These are phyloP conservation scores for Phaeophleospora eucalypticola DNA, from an alignment of 2,329 filamentous ascomycete species.

Conservation along the genomic window DNA sequence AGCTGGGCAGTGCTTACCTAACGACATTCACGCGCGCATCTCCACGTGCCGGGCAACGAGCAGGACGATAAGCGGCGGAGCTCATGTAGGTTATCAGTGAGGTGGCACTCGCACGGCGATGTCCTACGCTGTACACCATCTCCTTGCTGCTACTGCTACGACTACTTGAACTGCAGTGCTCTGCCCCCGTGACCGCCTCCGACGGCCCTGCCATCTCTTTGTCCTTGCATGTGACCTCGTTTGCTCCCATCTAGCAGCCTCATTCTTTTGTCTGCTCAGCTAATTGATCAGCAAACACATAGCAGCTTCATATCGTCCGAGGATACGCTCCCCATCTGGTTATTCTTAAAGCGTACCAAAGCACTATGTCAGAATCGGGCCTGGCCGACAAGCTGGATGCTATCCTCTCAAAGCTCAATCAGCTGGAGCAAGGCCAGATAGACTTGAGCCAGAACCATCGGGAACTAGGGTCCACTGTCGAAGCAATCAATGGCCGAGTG, in stretches of 20 bases:
- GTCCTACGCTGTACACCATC: neutral
- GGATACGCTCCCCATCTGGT: too few species aligned
- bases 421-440: slow-evolving; percentile 54
- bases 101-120: neutral
- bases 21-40: neutral
- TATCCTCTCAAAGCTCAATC: slow-evolving; percentile 53
- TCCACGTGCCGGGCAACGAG: neutral
- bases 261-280: neutral
- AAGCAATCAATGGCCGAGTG: slow-evolving; percentile 58
- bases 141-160: too few species aligned
- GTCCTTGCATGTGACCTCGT: neutral
- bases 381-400: slow-evolving; percentile 41
- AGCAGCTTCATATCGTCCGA: neutral
- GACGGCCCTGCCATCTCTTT: neutral
- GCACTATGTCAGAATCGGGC: slow-evolving; percentile 6
- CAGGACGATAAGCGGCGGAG: neutral
- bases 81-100: too few species aligned
- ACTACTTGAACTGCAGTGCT: too few species aligned
- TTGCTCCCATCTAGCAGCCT: neutral
- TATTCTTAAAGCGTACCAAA: too few species aligned
- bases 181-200: too few species aligned
- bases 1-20: neutral
- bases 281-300: neutral
- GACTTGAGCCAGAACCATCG: slow-evolving; percentile 53
- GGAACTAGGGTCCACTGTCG: slow-evolving; percentile 52